Evolutionary conservation across 2,329 filamentous ascomycete species (phyloP).

Genomic region (Pseudopithomyces maydicus): DNA sequence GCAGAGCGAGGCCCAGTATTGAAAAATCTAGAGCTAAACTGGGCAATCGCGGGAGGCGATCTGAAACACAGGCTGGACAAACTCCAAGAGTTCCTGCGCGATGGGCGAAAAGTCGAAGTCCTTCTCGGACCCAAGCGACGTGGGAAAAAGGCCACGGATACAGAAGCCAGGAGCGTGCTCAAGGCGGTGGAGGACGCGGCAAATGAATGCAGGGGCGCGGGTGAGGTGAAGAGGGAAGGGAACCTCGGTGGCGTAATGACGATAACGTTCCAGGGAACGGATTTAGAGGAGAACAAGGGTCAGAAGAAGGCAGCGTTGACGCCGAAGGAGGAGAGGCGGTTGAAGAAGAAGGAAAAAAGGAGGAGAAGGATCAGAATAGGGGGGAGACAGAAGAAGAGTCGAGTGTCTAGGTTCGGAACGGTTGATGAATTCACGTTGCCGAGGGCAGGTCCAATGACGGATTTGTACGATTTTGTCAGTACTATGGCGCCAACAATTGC

Average conservation of each 20-base stretch:
- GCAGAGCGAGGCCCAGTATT: slow-evolving; percentile 39
- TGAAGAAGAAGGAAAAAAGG: not conserved
- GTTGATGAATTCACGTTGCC: no score
- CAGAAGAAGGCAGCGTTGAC: slow-evolving; percentile 6
- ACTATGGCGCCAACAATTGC: no score
- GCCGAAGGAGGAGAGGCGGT: not conserved
- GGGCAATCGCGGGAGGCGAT: slow-evolving; percentile 81
- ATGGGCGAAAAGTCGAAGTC: slow-evolving; percentile 78
- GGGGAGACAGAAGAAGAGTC: not conserved
- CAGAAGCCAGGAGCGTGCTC: slow-evolving; percentile 64
- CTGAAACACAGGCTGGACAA: slow-evolving; percentile 59
- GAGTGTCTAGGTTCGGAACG: no score
- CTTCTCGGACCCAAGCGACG: slow-evolving; percentile 70
- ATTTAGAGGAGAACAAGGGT: slow-evolving; percentile 17
- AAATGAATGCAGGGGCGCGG: slow-evolving; percentile 40
- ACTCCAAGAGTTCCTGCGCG: slow-evolving; percentile 71
- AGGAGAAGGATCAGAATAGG: not conserved
- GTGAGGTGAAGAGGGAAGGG: slow-evolving; percentile 35
- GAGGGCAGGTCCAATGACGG: no score
- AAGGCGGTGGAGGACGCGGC: slow-evolving; percentile 54
- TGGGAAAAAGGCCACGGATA: slow-evolving; percentile 62
- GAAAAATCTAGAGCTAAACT: slow-evolving; percentile 89
- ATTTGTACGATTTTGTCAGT: no score
- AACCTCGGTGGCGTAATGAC: slow-evolving; percentile 36
- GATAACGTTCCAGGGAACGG: slow-evolving; percentile 37